Conservation (phyloP, 306 rosid genomes). For the Cicer judaicum region DNA sequence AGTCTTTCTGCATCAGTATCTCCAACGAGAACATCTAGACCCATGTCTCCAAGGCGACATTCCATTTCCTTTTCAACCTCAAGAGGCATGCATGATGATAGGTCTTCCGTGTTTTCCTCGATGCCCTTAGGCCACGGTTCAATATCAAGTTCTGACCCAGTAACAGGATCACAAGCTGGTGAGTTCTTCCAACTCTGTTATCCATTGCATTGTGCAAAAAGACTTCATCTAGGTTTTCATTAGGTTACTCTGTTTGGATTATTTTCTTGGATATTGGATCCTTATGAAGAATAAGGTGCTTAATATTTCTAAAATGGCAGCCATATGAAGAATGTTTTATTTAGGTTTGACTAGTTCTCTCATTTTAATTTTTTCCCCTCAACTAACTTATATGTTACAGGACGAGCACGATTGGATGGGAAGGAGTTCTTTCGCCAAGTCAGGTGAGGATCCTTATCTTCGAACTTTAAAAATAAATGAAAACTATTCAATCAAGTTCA, state of each 20-base stretch:
- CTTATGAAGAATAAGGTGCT: constrained; percentile 23
- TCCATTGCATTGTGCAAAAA: neutral
- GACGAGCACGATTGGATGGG: constrained; percentile 91
- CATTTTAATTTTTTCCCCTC: constrained; percentile 18
- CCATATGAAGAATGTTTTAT: constrained; percentile 13
- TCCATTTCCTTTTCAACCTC: constrained; percentile 78
- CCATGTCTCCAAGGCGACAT: constrained; percentile 81
- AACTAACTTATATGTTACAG: constrained; percentile 53
- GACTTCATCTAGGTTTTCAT: constrained; percentile 30
- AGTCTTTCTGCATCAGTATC: constrained; percentile 77
- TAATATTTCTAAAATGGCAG: constrained; percentile 6
- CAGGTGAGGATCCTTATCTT: constrained; percentile 63
- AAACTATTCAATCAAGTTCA: constrained; percentile 7
- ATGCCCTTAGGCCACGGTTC: constrained; percentile 50
- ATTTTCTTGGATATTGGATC: constrained; percentile 27
- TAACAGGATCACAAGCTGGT: constrained; percentile 71
- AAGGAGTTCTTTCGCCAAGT: constrained; percentile 97
- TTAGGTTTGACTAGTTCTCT: constrained; percentile 5
- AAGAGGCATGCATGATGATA: constrained; percentile 72
- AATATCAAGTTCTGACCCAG: constrained; percentile 58
- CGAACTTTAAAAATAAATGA: neutral
- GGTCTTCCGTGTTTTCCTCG: constrained; percentile 61
- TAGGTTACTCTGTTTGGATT: constrained; percentile 3
- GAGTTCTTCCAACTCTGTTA: constrained; percentile 46
- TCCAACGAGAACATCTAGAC: constrained; percentile 76